Conservation (phyloP, 169 alveolate genomes). For the Plasmodium malariae region DNA sequence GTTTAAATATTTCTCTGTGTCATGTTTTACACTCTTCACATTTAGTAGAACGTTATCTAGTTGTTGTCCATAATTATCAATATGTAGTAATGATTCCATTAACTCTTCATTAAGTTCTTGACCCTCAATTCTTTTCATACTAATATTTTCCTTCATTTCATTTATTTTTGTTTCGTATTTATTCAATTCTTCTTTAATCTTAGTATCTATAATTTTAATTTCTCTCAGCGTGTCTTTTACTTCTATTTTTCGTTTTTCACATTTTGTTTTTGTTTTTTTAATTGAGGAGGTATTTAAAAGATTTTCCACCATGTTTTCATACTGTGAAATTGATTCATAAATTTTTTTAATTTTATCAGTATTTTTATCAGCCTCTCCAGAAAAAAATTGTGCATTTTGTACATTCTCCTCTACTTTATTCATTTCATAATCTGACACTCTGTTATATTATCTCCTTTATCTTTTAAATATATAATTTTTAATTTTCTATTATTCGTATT, state of each 20-base stretch:
- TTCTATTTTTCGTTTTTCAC: conserved; percentile 8
- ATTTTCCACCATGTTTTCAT: not conserved
- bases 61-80: conserved; percentile 11
- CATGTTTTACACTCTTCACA: conserved; percentile 2
- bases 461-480: conserved; percentile 8
- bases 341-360: not conserved
- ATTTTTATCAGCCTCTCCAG: conserved; percentile 2
- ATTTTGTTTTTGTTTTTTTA: not conserved
- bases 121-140: not conserved
- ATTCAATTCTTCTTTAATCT: conserved; percentile 6
- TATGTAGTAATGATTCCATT: conserved; percentile 6
- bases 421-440: conserved; percentile 3
- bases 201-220: not conserved
- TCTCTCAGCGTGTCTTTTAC: not conserved
- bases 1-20: conserved; percentile 3
- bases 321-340: not conserved
- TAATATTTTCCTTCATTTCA: conserved; percentile 12
- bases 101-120: not conserved
- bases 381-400: not conserved
- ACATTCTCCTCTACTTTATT: not conserved
- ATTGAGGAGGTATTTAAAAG: not conserved
- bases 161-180: not conserved
- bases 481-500: not conserved
- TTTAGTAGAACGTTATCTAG: conserved; percentile 11
- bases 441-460: not conserved